These are phyloP conservation scores for Chytriomyces sp. DNA, from an alignment of 192 early-diverging fungal species.

Conservation along the genomic window DNA sequence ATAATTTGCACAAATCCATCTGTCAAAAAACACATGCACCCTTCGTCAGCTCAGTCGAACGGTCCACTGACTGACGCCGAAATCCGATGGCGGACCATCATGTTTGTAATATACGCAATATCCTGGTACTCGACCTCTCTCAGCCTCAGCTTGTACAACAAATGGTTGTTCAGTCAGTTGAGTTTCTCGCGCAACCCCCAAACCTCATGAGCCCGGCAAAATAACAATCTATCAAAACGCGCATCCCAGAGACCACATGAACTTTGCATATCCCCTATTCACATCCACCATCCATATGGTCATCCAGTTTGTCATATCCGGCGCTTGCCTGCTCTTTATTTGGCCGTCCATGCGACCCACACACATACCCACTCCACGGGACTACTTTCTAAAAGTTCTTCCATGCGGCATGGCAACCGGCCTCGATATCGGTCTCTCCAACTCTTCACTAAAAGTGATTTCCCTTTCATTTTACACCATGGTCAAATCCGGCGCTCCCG, in stretches of 20 bases:
- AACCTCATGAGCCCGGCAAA: not conserved
- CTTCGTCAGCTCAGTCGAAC: not conserved
- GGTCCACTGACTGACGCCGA: conserved; percentile 4
- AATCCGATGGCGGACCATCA: not conserved
- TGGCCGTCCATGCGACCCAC: conserved; percentile 69
- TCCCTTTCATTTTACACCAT: conserved; percentile 91
- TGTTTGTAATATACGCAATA: conserved; percentile 22
- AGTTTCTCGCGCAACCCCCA: not conserved
- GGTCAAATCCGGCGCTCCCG: conserved; percentile 62
- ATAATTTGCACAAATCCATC: no score
- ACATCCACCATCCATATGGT: conserved; percentile 84
- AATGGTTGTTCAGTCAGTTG: conserved; percentile 82
- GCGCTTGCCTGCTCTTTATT: conserved; percentile 50
- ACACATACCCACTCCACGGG: conserved; percentile 53
- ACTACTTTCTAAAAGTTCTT: conserved; percentile 74
- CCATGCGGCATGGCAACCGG: conserved; percentile 89
- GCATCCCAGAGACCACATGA: conserved; percentile 60
- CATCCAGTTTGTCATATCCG: conserved; percentile 75
- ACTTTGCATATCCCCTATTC: conserved; percentile 88
- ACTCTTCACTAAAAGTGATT: conserved; percentile 81
- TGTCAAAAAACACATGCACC: not conserved
- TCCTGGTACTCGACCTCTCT: conserved; percentile 81
- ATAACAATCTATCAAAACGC: not conserved
- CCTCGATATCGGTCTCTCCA: conserved; percentile 90
- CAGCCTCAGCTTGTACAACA: conserved; percentile 86